These are phyloP conservation scores for Phaseolus lunatus DNA, from an alignment of 306 rosid species.

Conservation along the genomic window DNA sequence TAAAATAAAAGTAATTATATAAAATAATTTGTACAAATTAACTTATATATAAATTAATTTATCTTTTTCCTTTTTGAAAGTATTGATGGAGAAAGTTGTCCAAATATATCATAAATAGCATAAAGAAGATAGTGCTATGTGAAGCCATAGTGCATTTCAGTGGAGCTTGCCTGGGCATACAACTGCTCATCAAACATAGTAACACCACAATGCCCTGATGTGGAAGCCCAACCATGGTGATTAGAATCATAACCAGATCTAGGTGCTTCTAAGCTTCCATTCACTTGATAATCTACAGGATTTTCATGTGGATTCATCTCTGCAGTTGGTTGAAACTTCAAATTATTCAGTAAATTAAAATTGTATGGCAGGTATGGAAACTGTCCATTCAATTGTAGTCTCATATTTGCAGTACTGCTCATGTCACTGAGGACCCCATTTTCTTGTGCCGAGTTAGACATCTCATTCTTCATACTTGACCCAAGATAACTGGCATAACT, in stretches of 20 bases:
- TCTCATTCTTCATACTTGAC: conserved; percentile 35
- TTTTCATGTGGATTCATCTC: conserved; percentile 70
- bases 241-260: conserved; percentile 63
- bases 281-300: conserved; percentile 51
- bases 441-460: conserved; percentile 39
- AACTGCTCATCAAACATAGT: conserved; percentile 52
- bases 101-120: too few relatives aligned
- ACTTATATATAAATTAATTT: too few relatives aligned
- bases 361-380: conserved; percentile 79
- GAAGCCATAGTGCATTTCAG: conserved; percentile 44
- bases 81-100: too few relatives aligned
- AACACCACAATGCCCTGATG: conserved; percentile 69
- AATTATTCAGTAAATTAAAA: conserved; percentile 59
- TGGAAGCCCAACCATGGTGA: conserved; percentile 78
- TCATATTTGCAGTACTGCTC: conserved; percentile 56
- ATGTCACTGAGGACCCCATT: conserved; percentile 34
- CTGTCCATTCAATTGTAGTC: conserved; percentile 55
- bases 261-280: conserved; percentile 71
- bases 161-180: conserved; percentile 44
- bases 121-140: conserved; percentile 11
- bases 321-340: conserved; percentile 64
- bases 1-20: too few relatives aligned
- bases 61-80: too few relatives aligned
- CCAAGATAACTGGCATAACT: conserved; percentile 45
- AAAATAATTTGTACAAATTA: too few relatives aligned